Evolutionary conservation across 257 asterid species (phyloP), one percentile per base, ranked within the genome.

Genomic region (Solanum chilense): DNA sequence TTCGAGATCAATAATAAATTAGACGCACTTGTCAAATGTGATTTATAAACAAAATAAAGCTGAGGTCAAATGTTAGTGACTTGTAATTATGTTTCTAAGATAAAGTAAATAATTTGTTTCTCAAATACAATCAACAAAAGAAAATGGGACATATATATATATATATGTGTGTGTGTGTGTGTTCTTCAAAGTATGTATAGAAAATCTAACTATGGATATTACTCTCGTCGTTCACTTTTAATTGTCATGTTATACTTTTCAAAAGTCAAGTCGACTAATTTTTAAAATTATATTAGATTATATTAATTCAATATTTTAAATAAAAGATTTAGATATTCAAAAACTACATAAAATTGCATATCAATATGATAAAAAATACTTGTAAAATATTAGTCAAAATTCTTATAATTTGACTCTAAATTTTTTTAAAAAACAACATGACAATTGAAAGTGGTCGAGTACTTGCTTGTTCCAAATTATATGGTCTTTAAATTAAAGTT

Each of bases 191-290:
- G 0, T 58, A 58, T 20, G 12, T 58, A 3, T 20, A 58, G 66
- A 58, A 58, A 58, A 58, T 58, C 66, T 58, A 58, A 58, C 25
- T 1, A 58, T 20, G 11, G 5, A 58, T 58, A 3, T 58, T 58
- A 58, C 2, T 3, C 2, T 0, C 2, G 3, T 5, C 25, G 12
- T 56, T 0, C n/a, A 56, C 25, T 56, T 56, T 56, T 56, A 7
- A 18, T 56, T 56, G 64, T 56, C 64, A 1, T 56, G 62, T 18
- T 56, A 1, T 0, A 1, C 1, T 56, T 56, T 56, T 18, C 2
- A 56, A 56, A 56, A 56, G 64, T 56, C 12, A 56, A 56, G 0
- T 56, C 3, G 25, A 7, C 2, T 18, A 7, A 56, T 56, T 56
- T 56, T 56, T 1, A 56, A 7, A 56, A 11, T 56, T 18, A 56